Percentiles rank a stretch among this genome's conserved stretches.
Evolutionary conservation across 1,139 yeast genomes (phyloP).

Genomic region (Tardiomyces depauwii): DNA sequence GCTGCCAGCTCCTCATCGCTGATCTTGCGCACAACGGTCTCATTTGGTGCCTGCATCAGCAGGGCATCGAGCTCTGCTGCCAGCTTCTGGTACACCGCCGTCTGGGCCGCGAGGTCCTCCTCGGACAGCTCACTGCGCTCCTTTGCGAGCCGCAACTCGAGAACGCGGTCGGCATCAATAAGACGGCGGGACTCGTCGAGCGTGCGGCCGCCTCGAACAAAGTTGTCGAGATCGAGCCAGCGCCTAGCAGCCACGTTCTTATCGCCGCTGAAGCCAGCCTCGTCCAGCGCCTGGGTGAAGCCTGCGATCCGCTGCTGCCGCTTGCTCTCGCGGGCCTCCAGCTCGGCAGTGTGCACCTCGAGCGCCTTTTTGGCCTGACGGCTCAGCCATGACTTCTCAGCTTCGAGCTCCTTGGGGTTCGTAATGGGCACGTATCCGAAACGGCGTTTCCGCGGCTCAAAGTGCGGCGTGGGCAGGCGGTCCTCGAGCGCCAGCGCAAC

Average conservation of each 20-base stretch:
- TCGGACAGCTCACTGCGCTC: constrained; percentile 29
- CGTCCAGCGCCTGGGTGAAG: constrained; percentile 20
- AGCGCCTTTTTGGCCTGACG: constrained; percentile 52
- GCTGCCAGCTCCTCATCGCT: constrained; percentile 2
- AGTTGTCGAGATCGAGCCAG: constrained; percentile 39
- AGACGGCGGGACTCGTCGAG: constrained; percentile 42
- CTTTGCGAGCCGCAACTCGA: constrained; percentile 37
- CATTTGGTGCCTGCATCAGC: constrained; percentile 10
- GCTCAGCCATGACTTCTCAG: constrained; percentile 46
- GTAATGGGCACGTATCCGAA: constrained; percentile 57
- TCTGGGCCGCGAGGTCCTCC: constrained; percentile 22
- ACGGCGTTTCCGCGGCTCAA: constrained; percentile 75
- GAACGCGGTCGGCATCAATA: constrained; percentile 45
- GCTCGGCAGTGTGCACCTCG: constrained; percentile 35
- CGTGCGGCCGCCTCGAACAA: constrained; percentile 35
- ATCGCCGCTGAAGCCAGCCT: constrained; percentile 27
- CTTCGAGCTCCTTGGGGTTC: constrained; percentile 39
- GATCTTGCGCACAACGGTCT: constrained; percentile 3
- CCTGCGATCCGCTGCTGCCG: constrained; percentile 24
- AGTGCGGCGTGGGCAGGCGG: constrained; percentile 77
- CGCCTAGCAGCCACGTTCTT: constrained; percentile 36
- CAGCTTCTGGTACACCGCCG: constrained; percentile 23
- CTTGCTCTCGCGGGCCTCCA: constrained; percentile 30
- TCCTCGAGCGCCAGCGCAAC: constrained; percentile 59
- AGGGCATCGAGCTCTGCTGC: constrained; percentile 31